A percentile compares a stretch with the other conserved stretches of the same genome.
phyloP scores from a whole-genome alignment of 2,329 filamentous ascomycete species.

The Fusarium subtropicale region DNA sequence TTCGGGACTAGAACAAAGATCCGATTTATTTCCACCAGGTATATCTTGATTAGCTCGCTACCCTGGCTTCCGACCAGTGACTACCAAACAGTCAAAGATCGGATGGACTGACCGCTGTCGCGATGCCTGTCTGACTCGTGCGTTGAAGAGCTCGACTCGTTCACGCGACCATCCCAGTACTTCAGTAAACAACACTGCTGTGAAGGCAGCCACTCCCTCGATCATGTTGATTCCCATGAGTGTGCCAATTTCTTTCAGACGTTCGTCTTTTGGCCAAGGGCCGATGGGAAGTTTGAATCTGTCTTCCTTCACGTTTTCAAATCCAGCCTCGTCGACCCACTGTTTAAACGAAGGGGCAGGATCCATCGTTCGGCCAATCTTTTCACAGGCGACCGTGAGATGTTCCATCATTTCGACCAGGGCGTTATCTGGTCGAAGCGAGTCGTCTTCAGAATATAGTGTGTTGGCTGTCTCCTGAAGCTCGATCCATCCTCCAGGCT shows the following conservation, averaged over 20 bases:
- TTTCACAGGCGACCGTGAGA: constrained; percentile 43
- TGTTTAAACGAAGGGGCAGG: constrained; percentile 45
- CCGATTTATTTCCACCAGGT: not conserved
- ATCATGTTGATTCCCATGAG: constrained; percentile 54
- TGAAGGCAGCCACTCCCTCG: constrained; percentile 55
- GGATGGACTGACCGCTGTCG: constrained; percentile 48
- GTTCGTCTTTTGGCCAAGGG: constrained; percentile 53
- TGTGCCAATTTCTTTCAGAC: constrained; percentile 45
- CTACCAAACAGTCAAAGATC: constrained; percentile 48
- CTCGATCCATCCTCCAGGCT: constrained; percentile 62
- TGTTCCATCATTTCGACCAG: constrained; percentile 48
- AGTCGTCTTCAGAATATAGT: constrained; percentile 54
- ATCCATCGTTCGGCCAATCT: constrained; percentile 48
- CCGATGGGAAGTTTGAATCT: constrained; percentile 53
- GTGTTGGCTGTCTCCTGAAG: constrained; percentile 56
- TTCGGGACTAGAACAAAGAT: not conserved
- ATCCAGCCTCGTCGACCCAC: constrained; percentile 53
- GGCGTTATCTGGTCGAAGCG: constrained; percentile 52
- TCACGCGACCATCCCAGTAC: constrained; percentile 55
- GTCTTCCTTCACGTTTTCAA: constrained; percentile 50
- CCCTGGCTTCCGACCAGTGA: constrained; percentile 48
- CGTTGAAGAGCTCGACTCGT: constrained; percentile 57
- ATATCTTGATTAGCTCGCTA: not conserved
- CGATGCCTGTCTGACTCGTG: constrained; percentile 38
- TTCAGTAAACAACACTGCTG: constrained; percentile 53